These are phyloP conservation scores for Claviceps maximensis DNA, from an alignment of 2,329 filamentous ascomycete species.

Conservation along the genomic window DNA sequence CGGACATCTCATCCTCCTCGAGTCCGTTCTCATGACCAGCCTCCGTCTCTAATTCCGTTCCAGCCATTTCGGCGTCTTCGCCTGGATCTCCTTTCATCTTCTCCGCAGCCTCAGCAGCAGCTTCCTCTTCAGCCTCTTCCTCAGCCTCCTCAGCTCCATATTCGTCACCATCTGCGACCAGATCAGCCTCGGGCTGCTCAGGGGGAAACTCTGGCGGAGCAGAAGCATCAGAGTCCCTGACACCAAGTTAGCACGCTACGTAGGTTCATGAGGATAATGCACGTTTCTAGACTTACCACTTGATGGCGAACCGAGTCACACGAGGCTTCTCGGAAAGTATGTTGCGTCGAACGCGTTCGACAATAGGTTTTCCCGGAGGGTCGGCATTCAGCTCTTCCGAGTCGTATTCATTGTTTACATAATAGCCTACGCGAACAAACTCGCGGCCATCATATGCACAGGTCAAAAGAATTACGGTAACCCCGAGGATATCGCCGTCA, in stretches of 20 bases:
- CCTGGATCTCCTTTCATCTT: conserved; percentile 28
- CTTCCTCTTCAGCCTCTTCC: conserved; percentile 48
- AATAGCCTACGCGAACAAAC: conserved; percentile 97
- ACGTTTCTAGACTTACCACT: conserved; percentile 56
- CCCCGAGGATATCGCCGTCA: conserved; percentile 86
- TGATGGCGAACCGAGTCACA: conserved; percentile 95
- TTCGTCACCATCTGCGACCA: conserved; percentile 68
- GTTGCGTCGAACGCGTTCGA: conserved; percentile 85
- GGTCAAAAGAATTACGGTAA: conserved; percentile 91
- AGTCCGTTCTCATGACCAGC: conserved; percentile 26
- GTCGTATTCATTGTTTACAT: conserved; percentile 98
- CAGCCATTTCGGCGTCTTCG: conserved; percentile 66
- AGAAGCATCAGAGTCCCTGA: conserved; percentile 92
- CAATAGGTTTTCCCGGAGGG: conserved; percentile 79
- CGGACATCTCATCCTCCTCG: conserved; percentile 55
- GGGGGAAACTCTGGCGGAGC: conserved; percentile 93
- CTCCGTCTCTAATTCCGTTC: conserved; percentile 39
- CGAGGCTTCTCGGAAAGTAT: conserved; percentile 94
- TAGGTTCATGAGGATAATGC: background rate
- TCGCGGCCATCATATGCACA: conserved; percentile 94
- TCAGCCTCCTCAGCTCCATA: conserved; percentile 88
- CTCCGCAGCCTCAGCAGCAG: conserved; percentile 34
- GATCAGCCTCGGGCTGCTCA: conserved; percentile 92
- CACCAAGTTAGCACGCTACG: background rate
- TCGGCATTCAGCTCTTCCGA: conserved; percentile 79